Base-by-base conservation (phyloP, 805 yeast genomes). In the Kodamaea leandrae region DNA sequence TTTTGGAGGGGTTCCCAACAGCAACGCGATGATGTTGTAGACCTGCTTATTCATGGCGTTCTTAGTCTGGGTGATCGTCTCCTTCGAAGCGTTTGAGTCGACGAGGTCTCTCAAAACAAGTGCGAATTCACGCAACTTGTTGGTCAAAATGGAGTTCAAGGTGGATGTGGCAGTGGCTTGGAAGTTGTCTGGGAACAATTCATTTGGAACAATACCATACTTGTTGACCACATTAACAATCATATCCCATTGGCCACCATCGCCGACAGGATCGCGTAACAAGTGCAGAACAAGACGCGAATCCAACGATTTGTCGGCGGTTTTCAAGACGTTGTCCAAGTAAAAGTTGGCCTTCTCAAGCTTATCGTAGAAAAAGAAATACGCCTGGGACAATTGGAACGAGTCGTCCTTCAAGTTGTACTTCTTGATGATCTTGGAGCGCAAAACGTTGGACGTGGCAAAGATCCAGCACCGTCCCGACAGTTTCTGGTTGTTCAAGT, bases 211-310 rank as follows among this genome's bases (percentile, higher is more conserved):
- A 39, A 84, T 57, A 20, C 96, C 96, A 53, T 87, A 88, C 62
- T 87, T 88, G 47, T 80, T 78, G 37, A 86, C 76, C 43, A 88
- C 59, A 61, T 86, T 85, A 36, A 82, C 71, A 58, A 86, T 77
- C 93, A 87, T 83, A 49, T 84, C 82, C 73, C 84, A 86, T 63
- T 87, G 96, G 39, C 96, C 96, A 51, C 96, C 96, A 56, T 88
- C 96, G 44, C 74, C 60, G 33, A 81, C 78, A 17, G 96, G 95
- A 41, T 77, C 82, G 4, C 66, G 51, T 41, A 86, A 66, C 35
- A 87, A 62, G 50, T 74, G 77, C 61, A 82, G 86, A 37, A 87
- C 77, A 42, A 85, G 63, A 48, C 95, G 74, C 1, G 89, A 80
- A 47, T 80, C 89, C 39, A 82, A 74, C 32, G 73, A 80, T 57